Percentiles rank a stretch among this genome's conserved stretches.
phyloP scores from a whole-genome alignment of 352 stramenopile genomes.

The Globisporangium uncinulatum region DNA sequence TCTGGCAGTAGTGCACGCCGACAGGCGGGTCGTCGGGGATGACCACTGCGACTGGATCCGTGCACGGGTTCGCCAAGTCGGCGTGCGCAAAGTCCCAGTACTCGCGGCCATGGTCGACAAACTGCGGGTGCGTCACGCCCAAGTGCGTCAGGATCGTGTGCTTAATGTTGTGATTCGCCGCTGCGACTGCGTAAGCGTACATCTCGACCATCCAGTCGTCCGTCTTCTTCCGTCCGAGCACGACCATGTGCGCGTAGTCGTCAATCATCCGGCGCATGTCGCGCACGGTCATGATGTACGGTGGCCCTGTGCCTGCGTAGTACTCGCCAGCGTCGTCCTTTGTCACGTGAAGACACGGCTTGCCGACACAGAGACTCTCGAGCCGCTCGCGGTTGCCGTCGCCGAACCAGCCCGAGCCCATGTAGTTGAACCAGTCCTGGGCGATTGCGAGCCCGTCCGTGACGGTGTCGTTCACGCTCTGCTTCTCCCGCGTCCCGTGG shows the following conservation, averaged over 20 bases:
- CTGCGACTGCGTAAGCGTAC: constrained; percentile 21
- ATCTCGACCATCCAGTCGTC: constrained; percentile 27
- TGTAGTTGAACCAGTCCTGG: constrained; percentile 16
- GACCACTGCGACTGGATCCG: constrained; percentile 9
- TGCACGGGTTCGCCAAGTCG: constrained; percentile 17
- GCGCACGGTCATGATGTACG: constrained; percentile 32
- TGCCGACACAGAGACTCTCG: constrained; percentile 9
- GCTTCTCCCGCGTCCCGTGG: neutral
- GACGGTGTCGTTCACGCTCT: constrained; percentile 5
- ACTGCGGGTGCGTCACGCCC: constrained; percentile 18
- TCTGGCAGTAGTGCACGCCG: constrained; percentile 28
- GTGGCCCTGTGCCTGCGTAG: constrained; percentile 19
- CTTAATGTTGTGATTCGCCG: constrained; percentile 24
- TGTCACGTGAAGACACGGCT: constrained; percentile 11
- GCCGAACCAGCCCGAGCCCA: constrained; percentile 4
- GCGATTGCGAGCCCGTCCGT: constrained; percentile 19
- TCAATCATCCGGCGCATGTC: constrained; percentile 19
- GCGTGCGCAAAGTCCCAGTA: constrained; percentile 19
- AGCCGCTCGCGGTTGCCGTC: constrained; percentile 5
- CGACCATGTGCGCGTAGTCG: constrained; percentile 22
- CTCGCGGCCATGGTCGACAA: constrained; percentile 4
- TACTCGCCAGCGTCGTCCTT: constrained; percentile 17
- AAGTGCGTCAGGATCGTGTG: constrained; percentile 24
- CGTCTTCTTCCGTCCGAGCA: constrained; percentile 16
- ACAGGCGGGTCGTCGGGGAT: constrained; percentile 16